These are phyloP conservation scores for Mollisia scopiformis DNA, from an alignment of 2,329 filamentous ascomycete species.

Conservation along the genomic window DNA sequence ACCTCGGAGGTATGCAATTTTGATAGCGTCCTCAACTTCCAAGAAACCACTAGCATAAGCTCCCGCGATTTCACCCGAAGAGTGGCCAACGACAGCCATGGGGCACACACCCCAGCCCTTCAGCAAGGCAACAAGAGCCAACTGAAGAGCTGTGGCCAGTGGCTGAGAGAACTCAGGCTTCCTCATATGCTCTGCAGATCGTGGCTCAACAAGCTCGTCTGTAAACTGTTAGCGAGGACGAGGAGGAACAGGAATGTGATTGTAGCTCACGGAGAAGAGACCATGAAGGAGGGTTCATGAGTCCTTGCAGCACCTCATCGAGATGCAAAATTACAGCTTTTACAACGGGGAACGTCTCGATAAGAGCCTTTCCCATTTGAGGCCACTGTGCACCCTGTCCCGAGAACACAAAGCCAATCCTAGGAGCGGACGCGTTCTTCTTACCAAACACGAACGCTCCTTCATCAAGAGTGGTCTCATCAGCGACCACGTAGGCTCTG, in stretches of 20 bases:
- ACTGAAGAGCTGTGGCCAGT: slow-evolving; percentile 30
- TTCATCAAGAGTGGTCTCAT: not conserved
- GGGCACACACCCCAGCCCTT: slow-evolving; percentile 19
- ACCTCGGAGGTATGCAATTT: slow-evolving; percentile 26
- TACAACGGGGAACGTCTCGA: not conserved
- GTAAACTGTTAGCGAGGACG: no score
- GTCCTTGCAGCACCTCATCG: not conserved
- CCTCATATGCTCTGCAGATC: no score
- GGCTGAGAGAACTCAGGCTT: slow-evolving; percentile 8
- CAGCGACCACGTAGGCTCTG: not conserved
- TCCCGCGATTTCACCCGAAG: slow-evolving; percentile 40
- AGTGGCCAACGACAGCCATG: slow-evolving; percentile 33
- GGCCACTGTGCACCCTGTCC: not conserved
- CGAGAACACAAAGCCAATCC: not conserved
- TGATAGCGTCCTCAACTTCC: slow-evolving; percentile 9
- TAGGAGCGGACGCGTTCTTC: not conserved
- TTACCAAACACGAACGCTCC: not conserved
- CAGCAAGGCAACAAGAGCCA: slow-evolving; percentile 32
- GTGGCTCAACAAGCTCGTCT: not conserved
- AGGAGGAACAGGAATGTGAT: no score
- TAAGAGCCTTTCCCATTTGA: not conserved
- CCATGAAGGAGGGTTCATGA: not conserved
- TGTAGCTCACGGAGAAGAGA: no score
- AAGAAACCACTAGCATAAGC: slow-evolving; percentile 37
- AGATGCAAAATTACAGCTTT: not conserved